Base-by-base conservation (phyloP, 2,329 filamentous ascomycete genomes). In the Scedosporium apiospermum region DNA sequence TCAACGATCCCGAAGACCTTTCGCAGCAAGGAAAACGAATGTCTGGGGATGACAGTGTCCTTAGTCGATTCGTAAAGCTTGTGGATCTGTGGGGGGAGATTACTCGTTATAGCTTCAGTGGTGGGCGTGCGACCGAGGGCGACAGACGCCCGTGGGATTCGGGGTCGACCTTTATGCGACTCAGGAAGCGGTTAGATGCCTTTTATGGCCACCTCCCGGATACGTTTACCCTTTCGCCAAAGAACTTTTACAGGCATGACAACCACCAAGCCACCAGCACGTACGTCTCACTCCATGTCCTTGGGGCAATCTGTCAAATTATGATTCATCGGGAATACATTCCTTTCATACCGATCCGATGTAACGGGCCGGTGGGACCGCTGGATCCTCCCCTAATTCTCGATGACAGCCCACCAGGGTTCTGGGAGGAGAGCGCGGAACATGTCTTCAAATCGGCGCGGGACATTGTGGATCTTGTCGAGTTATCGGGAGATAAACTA, bases 221-320 rank as follows among this genome's bases (percentile, higher is more conserved):
- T 21, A 78, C 81, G 6, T 82, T 88, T 57, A 81, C 76, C 1
- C 79, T 88, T 60, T 87, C 81, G 1, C 74, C 79, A 6, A 78
- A 79, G 49, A 90, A 89, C 69, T 86, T 86, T 53, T 82, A 84
- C 67, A 84, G 82, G 26, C 87, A 90, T 68, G 85, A 88, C 67
- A 84, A 83, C 64, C 80, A 84, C 62, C 80, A 84, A 51, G 84
- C 83, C 1, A 84, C 84, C 1, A 86, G 85, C 57, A 80, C 82
- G 6, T 91, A 88, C 68, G 82, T 86, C 9, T 80, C 88, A 3
- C 75, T 91, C 62, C 88, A 91, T 68, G 85, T 86, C 67, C 80
- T 89, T 0, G 82, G 84, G 64, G 81, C 82, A 1, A 76, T 90
- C 2, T 89, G 85, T 69, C 80, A 82, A 63, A 86, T 91, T 65